Evolutionary conservation across 768 basidiomycete genomes (phyloP), one percentile per base, ranked within the genome.

Genomic region (Termitomyces sp.): DNA sequence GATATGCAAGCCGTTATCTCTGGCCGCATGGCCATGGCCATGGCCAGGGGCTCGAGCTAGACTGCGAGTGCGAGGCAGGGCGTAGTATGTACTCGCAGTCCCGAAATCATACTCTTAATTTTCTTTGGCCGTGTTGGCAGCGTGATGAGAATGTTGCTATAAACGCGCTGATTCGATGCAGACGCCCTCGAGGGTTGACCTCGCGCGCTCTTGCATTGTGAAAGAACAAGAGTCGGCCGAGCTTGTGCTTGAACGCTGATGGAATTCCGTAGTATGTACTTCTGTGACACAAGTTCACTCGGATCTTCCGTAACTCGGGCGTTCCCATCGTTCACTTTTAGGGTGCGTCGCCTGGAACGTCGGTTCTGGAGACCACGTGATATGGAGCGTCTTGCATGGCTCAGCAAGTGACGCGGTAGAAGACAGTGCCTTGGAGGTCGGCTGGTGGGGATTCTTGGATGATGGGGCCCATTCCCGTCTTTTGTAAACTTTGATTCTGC

Each of bases 1-100:
- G 75, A 76, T 38, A 70, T 74, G 4, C 73, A 75, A 67, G 71
- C 74, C 36, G 73, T 76, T 14, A 61, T 77, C 38, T 65, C 57
- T 20, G 63, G 65, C 57, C 64, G 68, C 32, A 52, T 57, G 47
- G 32, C n/a, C n/a, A n/a, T n/a, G n/a, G n/a, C n/a, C n/a, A n/a
- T n/a, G n/a, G n/a, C n/a, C n/a, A 57, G 55, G 35, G 40, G 18
- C n/a, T 48, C 50, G 51, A 50, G 14, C n/a, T 47, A 58, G 44
- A 23, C 28, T 13, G 40, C 8, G 50, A n/a, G n/a, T n/a, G n/a
- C n/a, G n/a, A n/a, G n/a, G n/a, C n/a, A n/a, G n/a, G n/a, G n/a
- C n/a, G n/a, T n/a, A n/a, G n/a, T n/a, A n/a, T n/a, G n/a, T 40
- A 48, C 23, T 47, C 18, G 26, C n/a, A 50, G 43, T 46, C 23